A percentile compares a stretch with the other conserved stretches of the same genome.
phyloP scores from a whole-genome alignment of 306 rosid genomes.

The Ziziphus jujuba region DNA sequence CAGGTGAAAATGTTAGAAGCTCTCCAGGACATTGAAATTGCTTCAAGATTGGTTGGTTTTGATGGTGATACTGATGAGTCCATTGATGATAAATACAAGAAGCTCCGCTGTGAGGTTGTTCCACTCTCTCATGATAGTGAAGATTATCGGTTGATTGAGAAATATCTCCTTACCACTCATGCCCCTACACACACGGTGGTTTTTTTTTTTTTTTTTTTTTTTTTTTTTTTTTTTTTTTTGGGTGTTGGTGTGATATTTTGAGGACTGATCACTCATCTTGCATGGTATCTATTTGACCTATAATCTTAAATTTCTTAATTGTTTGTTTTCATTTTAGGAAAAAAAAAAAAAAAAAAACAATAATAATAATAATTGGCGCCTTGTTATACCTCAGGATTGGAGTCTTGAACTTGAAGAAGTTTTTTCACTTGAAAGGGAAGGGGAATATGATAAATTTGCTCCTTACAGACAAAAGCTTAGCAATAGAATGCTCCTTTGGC shows the following conservation, averaged over 20 bases:
- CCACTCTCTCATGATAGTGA: conserved; percentile 85
- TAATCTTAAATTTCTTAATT: background rate
- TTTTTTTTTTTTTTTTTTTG: no score
- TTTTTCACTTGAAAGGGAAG: conserved; percentile 87
- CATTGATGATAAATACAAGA: conserved; percentile 86
- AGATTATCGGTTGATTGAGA: conserved; percentile 75
- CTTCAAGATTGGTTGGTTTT: conserved; percentile 94
- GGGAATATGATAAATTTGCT: conserved; percentile 69
- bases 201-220: no score
- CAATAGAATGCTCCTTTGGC: conserved; percentile 98
- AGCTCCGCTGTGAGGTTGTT: conserved; percentile 70
- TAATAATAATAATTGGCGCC: no score
- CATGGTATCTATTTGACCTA: background rate
- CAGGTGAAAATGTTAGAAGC: conserved; percentile 99
- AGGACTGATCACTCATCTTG: background rate
- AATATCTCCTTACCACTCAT: conserved; percentile 84
- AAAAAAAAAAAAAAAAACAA: no score
- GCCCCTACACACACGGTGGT: conserved; percentile 94
- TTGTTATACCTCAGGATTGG: conserved; percentile 71
- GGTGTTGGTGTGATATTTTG: background rate
- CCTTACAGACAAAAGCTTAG: conserved; percentile 61
- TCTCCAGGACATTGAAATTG: conserved; percentile 97
- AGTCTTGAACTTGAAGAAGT: conserved; percentile 94
- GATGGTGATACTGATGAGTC: conserved; percentile 74
- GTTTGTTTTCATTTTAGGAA: conserved; percentile 5